Base-by-base conservation (phyloP, 2,329 filamentous ascomycete species). In the Ustulina deusta region DNA sequence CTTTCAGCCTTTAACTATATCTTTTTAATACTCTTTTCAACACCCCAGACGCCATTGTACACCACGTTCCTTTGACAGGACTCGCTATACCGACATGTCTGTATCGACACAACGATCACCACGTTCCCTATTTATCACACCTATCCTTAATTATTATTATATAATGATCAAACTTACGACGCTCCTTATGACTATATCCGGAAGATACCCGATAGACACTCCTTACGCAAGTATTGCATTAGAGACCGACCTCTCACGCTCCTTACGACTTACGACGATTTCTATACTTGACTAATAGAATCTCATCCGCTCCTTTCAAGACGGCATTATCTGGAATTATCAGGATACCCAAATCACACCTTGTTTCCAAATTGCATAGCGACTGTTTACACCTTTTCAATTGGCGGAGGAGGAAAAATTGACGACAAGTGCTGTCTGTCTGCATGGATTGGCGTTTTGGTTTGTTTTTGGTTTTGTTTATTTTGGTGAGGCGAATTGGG, bases 311-410 rank as follows among this genome's bases (percentile, higher is more conserved):
- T 81, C 78, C 77, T 77, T 79, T 59, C 54, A 74, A 72, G 66
- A 71, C 72, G 74, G 73, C 74, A 76, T 74, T 73, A 73, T 75
- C 77, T 72, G 77, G 72, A 74, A 76, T 74, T 72, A 74, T 69
- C 69, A 76, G 66, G 76, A 79, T 78, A 77, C 75, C 76, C 74
- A 61, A 66, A 59, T 59, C 68, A 69, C 77, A 74, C 81, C 78
- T 78, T 81, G 63, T 82, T 80, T 71, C 81, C 81, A 82, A 82
- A 83, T 79, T 85, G 84, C 84, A 87, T 86, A 85, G 84, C 85
- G 84, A 83, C 82, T 84, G 81, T 82, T 82, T 81, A 76, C 71
- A 74, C 63, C 65, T 71, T 72, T 77, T 74, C 64, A 70, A 73
- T 63, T 64, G 74, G 73, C 71, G 71, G 36, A 56, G 69, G 62